Evolutionary conservation across 306 rosid genomes (phyloP).

Genomic region (Rubus parviflorus): DNA sequence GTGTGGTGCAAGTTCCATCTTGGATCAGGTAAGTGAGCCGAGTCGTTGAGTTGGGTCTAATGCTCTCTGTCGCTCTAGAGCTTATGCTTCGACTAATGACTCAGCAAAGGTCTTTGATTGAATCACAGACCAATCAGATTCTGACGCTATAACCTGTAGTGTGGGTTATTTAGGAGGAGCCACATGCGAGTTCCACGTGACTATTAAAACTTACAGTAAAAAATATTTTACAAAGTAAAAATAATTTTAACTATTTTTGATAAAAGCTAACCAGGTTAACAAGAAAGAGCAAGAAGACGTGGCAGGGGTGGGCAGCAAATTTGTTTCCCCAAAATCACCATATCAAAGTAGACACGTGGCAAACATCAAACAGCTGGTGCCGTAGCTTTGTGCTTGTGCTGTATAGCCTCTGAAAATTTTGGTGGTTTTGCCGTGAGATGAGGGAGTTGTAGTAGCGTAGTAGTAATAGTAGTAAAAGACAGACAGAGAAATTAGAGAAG

Average conservation of each 20-base stretch:
- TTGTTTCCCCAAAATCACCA: neutral
- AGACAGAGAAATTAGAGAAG: neutral
- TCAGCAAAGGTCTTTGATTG: neutral
- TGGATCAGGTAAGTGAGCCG: conserved; percentile 28
- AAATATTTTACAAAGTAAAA: too few species aligned
- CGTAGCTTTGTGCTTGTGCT: neutral
- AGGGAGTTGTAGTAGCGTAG: neutral
- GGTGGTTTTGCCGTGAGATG: neutral
- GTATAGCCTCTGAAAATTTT: neutral
- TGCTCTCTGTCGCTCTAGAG: neutral
- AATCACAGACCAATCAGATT: conserved; percentile 17
- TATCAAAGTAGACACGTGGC: neutral
- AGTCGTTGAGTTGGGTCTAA: conserved; percentile 18
- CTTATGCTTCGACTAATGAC: neutral
- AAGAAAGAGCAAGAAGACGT: too few species aligned
- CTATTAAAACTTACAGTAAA: neutral
- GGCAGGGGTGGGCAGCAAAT: too few species aligned
- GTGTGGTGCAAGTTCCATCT: conserved; percentile 47
- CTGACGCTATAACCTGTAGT: neutral
- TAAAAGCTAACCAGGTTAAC: too few species aligned
- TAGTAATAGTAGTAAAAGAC: neutral
- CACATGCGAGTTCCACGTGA: conserved; percentile 12
- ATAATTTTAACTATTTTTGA: too few species aligned
- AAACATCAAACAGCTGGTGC: neutral
- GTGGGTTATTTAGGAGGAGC: neutral